A percentile compares a stretch with the other conserved stretches of the same genome.
Conservation (phyloP, 2,329 filamentous ascomycete species). For the Xylariaceae sp. region DNA sequence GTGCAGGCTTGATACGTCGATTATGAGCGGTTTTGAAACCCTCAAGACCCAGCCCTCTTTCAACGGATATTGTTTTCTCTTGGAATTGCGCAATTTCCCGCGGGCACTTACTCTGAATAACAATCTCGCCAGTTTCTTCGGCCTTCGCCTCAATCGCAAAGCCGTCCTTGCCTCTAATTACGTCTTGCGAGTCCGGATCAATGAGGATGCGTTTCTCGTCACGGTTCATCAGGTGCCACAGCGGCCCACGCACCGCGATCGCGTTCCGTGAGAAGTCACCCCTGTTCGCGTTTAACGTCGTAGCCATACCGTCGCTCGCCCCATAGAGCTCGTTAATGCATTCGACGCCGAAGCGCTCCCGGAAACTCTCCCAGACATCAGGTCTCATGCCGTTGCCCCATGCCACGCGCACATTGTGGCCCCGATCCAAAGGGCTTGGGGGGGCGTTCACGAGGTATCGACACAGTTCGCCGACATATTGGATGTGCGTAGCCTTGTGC, state of each 20-base stretch:
- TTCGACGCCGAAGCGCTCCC: conserved; percentile 65
- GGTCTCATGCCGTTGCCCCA: conserved; percentile 71
- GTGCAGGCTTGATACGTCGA: neutral
- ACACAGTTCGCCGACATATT: conserved; percentile 80
- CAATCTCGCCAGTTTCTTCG: conserved; percentile 73
- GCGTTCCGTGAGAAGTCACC: conserved; percentile 66
- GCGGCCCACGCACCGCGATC: conserved; percentile 71
- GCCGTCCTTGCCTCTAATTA: conserved; percentile 67
- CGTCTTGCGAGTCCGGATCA: conserved; percentile 70
- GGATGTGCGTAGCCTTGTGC: conserved; percentile 69
- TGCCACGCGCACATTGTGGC: conserved; percentile 62
- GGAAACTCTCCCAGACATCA: conserved; percentile 70
- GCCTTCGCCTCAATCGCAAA: conserved; percentile 67
- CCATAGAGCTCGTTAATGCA: conserved; percentile 77
- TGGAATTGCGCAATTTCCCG: no score
- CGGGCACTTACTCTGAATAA: conserved; percentile 59
- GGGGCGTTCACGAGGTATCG: conserved; percentile 75
- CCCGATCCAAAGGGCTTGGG: conserved; percentile 61
- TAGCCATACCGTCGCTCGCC: conserved; percentile 73
- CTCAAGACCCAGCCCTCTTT: no score
- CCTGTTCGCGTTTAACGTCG: conserved; percentile 60
- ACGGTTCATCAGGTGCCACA: conserved; percentile 59
- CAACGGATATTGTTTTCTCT: no score
- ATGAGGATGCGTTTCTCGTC: conserved; percentile 71
- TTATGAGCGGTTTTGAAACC: neutral